These are phyloP conservation scores for Gymnopus androsaceus DNA, from an alignment of 1,284 basidiomycete species.

Conservation along the genomic window DNA sequence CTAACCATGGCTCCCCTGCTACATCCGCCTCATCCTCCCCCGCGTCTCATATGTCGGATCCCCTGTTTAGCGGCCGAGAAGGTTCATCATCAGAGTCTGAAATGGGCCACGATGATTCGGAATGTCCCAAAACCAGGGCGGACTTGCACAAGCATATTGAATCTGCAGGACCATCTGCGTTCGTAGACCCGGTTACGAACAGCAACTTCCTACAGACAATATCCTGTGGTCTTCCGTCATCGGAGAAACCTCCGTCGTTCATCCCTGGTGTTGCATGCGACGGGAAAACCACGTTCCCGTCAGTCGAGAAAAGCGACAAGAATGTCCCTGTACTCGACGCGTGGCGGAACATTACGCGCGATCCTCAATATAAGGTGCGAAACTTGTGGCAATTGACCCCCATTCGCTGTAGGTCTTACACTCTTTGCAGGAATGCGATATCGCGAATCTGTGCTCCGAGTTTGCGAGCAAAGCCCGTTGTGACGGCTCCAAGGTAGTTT, in stretches of 20 bases:
- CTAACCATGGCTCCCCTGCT: constrained; percentile 30
- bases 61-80: constrained; percentile 41
- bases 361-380: constrained; percentile 69
- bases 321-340: constrained; percentile 77
- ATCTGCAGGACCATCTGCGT: constrained; percentile 51
- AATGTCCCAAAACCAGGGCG: constrained; percentile 61
- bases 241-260: constrained; percentile 32
- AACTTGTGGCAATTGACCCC: constrained; percentile 18
- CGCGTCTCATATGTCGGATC: constrained; percentile 33
- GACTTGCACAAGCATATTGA: constrained; percentile 53
- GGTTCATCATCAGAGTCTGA: constrained; percentile 37
- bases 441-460: constrained; percentile 74
- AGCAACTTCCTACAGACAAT: constrained; percentile 24
- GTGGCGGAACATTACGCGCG: constrained; percentile 71
- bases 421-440: constrained; percentile 61
- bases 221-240: constrained; percentile 22
- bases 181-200: constrained; percentile 37
- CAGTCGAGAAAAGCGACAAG: constrained; percentile 65
- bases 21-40: constrained; percentile 34
- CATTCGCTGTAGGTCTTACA: constrained; percentile 17
- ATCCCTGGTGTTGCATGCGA: constrained; percentile 61
- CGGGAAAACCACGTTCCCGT: constrained; percentile 53
- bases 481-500: constrained; percentile 77
- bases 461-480: constrained; percentile 79
- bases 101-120: constrained; percentile 23